Conservation (phyloP, 345 rosid genomes). For the Gossypium mustelinum region DNA sequence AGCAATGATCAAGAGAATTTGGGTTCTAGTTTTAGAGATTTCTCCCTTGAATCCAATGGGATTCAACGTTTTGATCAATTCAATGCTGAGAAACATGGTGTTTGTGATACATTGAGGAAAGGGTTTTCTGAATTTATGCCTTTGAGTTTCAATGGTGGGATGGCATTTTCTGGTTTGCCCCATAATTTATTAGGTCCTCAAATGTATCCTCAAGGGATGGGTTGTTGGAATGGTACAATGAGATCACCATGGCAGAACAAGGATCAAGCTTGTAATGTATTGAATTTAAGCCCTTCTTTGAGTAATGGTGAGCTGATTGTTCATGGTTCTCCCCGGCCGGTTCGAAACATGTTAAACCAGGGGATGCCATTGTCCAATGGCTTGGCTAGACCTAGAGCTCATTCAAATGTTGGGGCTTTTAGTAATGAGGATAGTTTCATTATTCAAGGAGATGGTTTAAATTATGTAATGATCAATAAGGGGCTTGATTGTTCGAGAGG, state of each 20-base stretch:
- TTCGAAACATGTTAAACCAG: background rate
- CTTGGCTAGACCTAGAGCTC: constrained; percentile 18
- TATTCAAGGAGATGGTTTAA: constrained; percentile 21
- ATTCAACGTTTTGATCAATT: background rate
- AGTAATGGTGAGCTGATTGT: constrained; percentile 11
- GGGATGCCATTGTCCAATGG: constrained; percentile 14
- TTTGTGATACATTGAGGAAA: background rate
- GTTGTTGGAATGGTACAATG: constrained; percentile 10
- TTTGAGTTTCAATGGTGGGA: constrained; percentile 11
- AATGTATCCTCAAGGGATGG: background rate
- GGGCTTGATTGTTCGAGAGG: background rate
- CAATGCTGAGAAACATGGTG: background rate
- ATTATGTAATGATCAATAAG: constrained; percentile 6
- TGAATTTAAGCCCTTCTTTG: background rate
- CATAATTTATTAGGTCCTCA: background rate
- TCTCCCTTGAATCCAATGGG: constrained; percentile 8
- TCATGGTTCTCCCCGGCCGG: background rate
- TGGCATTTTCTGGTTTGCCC: constrained; percentile 12
- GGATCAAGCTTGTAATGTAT: constrained; percentile 9
- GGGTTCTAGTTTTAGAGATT: constrained; percentile 12
- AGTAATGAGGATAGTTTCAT: constrained; percentile 30
- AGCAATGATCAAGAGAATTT: constrained; percentile 13
- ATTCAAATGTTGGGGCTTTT: constrained; percentile 25
- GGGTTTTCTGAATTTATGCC: constrained; percentile 20
- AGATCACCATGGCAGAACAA: constrained; percentile 15